Percentiles rank a stretch among this genome's conserved stretches.
These are phyloP conservation scores for Sclerotinia glacialis DNA, from an alignment of 2,329 filamentous ascomycete species.

Conservation along the genomic window DNA sequence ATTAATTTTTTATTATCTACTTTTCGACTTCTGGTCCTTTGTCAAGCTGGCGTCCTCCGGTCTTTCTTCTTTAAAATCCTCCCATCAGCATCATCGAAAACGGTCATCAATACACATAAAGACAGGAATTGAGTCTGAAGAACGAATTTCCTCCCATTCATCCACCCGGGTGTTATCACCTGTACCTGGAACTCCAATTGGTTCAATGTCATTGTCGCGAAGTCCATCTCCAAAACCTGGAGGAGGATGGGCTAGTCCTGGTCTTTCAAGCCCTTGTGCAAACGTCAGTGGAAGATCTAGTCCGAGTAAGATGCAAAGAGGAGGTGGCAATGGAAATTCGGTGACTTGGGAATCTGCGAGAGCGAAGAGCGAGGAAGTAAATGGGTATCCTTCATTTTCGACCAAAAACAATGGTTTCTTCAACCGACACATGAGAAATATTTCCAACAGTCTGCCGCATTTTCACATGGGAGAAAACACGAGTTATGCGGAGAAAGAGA, in stretches of 20 bases:
- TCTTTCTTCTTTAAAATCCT: conserved; percentile 17
- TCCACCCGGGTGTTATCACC: conserved; percentile 31
- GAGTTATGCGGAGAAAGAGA: conserved; percentile 72
- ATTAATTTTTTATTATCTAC: background rate
- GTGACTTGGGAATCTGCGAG: conserved; percentile 83
- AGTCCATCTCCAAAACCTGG: conserved; percentile 82
- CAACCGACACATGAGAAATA: conserved; percentile 73
- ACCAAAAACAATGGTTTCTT: conserved; percentile 86
- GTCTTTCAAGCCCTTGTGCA: conserved; percentile 62
- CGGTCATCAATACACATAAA: conserved; percentile 24
- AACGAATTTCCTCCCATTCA: conserved; percentile 24
- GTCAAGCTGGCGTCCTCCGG: conserved; percentile 23
- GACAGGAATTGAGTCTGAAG: conserved; percentile 17
- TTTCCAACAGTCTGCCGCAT: conserved; percentile 75
- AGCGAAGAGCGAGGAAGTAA: conserved; percentile 69
- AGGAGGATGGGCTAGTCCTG: conserved; percentile 86
- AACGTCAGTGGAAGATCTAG: conserved; percentile 63
- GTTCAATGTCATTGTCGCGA: conserved; percentile 77
- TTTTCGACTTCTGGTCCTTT: background rate
- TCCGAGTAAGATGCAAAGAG: conserved; percentile 50
- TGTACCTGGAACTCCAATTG: conserved; percentile 50
- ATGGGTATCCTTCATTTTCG: conserved; percentile 74
- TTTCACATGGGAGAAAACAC: conserved; percentile 55
- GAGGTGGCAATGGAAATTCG: conserved; percentile 51
- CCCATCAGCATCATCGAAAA: conserved; percentile 21